Evolutionary conservation across 148 eudicot species (phyloP).

Genomic region (Dysphania ambrosioides): DNA sequence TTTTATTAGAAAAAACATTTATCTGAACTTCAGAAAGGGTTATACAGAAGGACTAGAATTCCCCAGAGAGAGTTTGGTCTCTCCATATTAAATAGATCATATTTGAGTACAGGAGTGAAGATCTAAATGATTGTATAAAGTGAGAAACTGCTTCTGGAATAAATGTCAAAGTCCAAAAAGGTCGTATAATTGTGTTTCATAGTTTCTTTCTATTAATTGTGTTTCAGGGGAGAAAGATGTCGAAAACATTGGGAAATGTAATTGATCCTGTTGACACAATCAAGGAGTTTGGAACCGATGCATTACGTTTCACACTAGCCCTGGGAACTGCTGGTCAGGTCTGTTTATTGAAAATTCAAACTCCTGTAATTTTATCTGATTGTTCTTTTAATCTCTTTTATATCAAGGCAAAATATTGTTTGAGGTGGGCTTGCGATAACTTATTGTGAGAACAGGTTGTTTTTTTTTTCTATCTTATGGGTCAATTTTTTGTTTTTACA

Average conservation of each 20-base stretch:
- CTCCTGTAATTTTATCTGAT: neutral
- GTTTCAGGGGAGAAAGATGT: conserved; percentile 94
- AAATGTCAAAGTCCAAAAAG: neutral
- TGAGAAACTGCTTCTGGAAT: neutral
- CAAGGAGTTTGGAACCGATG: conserved; percentile 90
- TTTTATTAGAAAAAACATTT: too few relatives aligned
- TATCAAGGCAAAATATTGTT: neutral
- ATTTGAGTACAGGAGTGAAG: neutral
- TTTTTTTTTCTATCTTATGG: neutral
- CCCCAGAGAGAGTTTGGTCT: neutral
- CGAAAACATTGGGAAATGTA: conserved; percentile 92
- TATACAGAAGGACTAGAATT: too few relatives aligned
- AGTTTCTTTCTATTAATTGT: neutral
- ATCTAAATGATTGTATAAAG: neutral
- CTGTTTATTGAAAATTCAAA: conserved; percentile 26
- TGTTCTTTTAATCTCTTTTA: too few relatives aligned
- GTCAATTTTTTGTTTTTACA: neutral
- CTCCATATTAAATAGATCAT: neutral
- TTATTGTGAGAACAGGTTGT: neutral
- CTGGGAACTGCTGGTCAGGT: conserved; percentile 99
- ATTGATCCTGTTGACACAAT: conserved; percentile 90
- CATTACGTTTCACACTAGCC: conserved; percentile 85
- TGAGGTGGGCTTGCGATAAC: neutral
- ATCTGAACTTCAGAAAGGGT: too few relatives aligned
- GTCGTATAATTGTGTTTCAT: neutral